Evolutionary conservation across 2,329 filamentous ascomycete species (phyloP), one percentile per base, ranked within the genome.

Genomic region (Nemania diffusa): DNA sequence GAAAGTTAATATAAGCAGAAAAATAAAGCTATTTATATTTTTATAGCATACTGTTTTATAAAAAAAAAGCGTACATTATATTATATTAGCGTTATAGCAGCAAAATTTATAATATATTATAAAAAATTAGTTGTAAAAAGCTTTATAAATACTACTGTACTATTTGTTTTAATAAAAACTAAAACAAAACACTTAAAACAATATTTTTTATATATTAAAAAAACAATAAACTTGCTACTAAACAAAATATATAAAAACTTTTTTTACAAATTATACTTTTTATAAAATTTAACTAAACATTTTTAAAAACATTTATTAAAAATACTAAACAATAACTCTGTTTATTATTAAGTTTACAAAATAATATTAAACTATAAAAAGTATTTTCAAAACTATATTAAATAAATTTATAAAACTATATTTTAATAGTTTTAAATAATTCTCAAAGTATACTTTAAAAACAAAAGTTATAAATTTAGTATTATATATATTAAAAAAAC

Each of bases 171-270:
- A 44, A 44, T n/a, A n/a, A n/a, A n/a, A n/a, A n/a, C n/a, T n/a
- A n/a, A n/a, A n/a, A n/a, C n/a, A n/a, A n/a, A n/a, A 44, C 15
- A 44, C 5, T 17, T 44, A 44, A 44, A 44, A 44, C 40, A 15
- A 44, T 44, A n/a, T 44, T 44, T 44, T 44, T 44, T 44, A 44
- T 44, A 44, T 44, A 44, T 44, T 44, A 44, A 44, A 44, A 44
- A 44, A 17, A 15, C 17, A 44, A 44, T 44, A 44, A 44, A 44
- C 17, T 17, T 44, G 17, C 17, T 44, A 44, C 17, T 44, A 44
- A 17, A 44, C 15, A 44, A 44, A 44, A 15, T 44, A 44, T 15
- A 15, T n/a, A n/a, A 44, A n/a, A n/a, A n/a, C 17, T 17, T 44
- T 44, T 44, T 44, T 44, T 44, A 44, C 15, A n/a, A n/a, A n/a